Conservation (phyloP, 495 filamentous ascomycete species). For the Talaromyces liani region DNA sequence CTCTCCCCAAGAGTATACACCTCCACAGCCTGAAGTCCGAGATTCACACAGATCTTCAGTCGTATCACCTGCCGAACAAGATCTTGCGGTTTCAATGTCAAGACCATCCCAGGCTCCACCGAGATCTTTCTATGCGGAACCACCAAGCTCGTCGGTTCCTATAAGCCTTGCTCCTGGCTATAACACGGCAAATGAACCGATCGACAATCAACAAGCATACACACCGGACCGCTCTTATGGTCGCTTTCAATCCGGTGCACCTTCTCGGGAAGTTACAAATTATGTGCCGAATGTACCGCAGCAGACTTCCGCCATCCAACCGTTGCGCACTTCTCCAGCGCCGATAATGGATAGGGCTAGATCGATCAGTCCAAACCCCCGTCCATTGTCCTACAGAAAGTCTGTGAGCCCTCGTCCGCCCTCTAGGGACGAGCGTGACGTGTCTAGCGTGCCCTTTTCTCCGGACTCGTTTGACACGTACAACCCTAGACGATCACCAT, state of each 20-base stretch:
- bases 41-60: background rate
- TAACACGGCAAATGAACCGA: constrained; percentile 40
- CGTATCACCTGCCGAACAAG: constrained; percentile 26
- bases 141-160: constrained; percentile 44
- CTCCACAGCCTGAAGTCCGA: constrained; percentile 11
- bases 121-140: constrained; percentile 24
- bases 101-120: constrained; percentile 8
- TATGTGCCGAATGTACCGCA: constrained; percentile 7
- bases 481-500: constrained; percentile 33
- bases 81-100: constrained; percentile 47
- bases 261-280: background rate
- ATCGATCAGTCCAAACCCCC: constrained; percentile 54
- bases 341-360: constrained; percentile 23
- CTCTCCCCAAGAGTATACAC: constrained; percentile 21
- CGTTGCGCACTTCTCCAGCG: constrained; percentile 30
- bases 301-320: constrained; percentile 24
- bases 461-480: constrained; percentile 65
- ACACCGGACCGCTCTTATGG: constrained; percentile 15
- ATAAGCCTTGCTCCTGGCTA: constrained; percentile 64
- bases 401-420: constrained; percentile 70
- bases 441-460: constrained; percentile 70
- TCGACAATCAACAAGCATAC: background rate
- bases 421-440: constrained; percentile 38
- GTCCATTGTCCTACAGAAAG: constrained; percentile 56
- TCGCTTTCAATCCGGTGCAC: constrained; percentile 1